phyloP scores from a whole-genome alignment of 352 stramenopile genomes.

The Saprolegnia diclina region DNA sequence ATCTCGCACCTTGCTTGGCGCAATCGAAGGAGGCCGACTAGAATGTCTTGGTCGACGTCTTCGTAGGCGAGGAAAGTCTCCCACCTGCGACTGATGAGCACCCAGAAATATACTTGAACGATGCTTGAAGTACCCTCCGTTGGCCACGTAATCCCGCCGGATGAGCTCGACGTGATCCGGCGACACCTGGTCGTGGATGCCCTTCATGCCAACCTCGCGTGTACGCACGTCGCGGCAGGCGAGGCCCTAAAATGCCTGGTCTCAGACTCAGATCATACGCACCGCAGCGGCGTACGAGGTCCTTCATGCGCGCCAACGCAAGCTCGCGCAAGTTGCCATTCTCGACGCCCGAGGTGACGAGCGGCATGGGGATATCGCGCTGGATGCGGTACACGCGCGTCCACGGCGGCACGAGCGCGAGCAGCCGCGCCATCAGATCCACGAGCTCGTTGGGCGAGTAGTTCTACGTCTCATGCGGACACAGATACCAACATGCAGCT shows the following conservation, averaged over 20 bases:
- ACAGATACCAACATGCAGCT: neutral
- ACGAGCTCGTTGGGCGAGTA: slow-evolving; percentile 76
- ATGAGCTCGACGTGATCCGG: slow-evolving; percentile 96
- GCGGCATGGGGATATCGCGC: slow-evolving; percentile 96
- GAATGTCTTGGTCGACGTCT: slow-evolving; percentile 94
- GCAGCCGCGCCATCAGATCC: slow-evolving; percentile 89
- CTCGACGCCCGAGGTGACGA: slow-evolving; percentile 94
- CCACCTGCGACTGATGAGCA: slow-evolving; percentile 43
- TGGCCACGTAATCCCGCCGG: slow-evolving; percentile 92
- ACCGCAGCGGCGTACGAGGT: slow-evolving; percentile 49
- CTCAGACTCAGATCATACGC: slow-evolving; percentile 13
- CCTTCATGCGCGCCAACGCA: slow-evolving; percentile 87
- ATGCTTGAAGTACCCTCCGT: slow-evolving; percentile 59
- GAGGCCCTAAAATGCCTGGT: slow-evolving; percentile 37
- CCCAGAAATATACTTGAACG: neutral
- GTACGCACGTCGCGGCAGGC: slow-evolving; percentile 94
- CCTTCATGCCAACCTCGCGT: slow-evolving; percentile 95
- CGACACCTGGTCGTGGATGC: slow-evolving; percentile 91
- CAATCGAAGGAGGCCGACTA: slow-evolving; percentile 92
- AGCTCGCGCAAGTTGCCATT: slow-evolving; percentile 94
- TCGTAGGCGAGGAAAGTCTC: slow-evolving; percentile 97
- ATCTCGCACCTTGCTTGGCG: slow-evolving; percentile 61
- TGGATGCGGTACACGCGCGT: slow-evolving; percentile 95
- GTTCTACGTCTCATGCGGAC: slow-evolving; percentile 30
- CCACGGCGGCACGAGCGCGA: slow-evolving; percentile 94